Evolutionary conservation across 164 flowering plant genomes (phyloP), one percentile per base, ranked within the genome.

Genomic region (Sextonia rubra): DNA sequence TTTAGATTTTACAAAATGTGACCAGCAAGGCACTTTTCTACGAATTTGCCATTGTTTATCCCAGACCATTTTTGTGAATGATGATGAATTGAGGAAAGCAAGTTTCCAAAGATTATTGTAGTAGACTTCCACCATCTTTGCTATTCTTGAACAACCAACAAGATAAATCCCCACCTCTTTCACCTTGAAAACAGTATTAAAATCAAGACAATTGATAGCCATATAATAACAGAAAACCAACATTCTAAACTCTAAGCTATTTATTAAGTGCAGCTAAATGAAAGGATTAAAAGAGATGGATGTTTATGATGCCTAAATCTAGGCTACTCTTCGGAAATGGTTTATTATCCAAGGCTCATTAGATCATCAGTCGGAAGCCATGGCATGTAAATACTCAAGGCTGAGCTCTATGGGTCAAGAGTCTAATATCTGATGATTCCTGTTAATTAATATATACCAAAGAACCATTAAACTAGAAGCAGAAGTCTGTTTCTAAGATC

Each of bases 1-100:
- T 63, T 82, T 69, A 18, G 76, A 60, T 18, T 77, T 66, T 47
- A 92, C 55, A 71, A 91, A 94, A 83, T 90, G 91, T n/a, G 98
- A 94, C 98, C 98, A 94, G 74, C 98, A 94, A 58, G 98, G 98
- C 73, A 92, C 95, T 77, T 80, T 83, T 81, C 98, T 83, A 55
- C 71, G 74, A 58, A 82, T 66, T 79, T 92, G 97, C 95, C 95
- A 91, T 55, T 88, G 89, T n/a, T 80, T 85, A 80, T 94, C 98
- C 83, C 80, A 83, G 56, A 85, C 79, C 14, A 72, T 76, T 83
- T 61, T 86, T 12, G 94, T 91, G 79, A 86, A 78, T 56, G 77
- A 76, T 58, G 97, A 81, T 74, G 84, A 81, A 82, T 94, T 85
- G 25, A 94, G 89, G 77, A 82, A 77, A 48, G 87, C 80, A 76